phyloP scores from a whole-genome alignment of 441 rosid species.

The Bruguiera hainesii region DNA sequence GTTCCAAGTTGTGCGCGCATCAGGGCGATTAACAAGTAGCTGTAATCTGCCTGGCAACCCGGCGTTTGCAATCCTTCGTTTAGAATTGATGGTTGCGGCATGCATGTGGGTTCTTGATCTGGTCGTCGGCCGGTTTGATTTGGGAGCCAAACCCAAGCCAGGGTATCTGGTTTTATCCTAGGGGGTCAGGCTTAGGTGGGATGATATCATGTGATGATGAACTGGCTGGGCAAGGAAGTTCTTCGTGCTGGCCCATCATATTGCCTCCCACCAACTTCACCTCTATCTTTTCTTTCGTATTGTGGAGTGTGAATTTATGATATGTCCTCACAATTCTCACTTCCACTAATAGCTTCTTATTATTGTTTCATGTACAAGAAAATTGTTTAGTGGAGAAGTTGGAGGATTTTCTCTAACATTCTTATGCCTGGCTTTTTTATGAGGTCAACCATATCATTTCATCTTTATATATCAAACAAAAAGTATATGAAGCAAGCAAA shows the following conservation, averaged over 20 bases:
- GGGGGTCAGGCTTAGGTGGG: neutral
- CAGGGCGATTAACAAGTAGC: too few relatives aligned
- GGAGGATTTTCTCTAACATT: neutral
- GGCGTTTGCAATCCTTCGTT: too few relatives aligned
- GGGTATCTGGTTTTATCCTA: too few relatives aligned
- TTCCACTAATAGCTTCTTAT: neutral
- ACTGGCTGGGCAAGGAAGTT: neutral
- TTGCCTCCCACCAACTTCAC: conserved; percentile 16
- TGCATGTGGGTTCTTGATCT: too few relatives aligned
- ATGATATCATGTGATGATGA: neutral
- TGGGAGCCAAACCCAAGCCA: too few relatives aligned
- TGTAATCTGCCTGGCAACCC: too few relatives aligned
- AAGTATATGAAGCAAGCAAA: neutral
- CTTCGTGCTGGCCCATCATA: conserved; percentile 6
- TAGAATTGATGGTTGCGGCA: too few relatives aligned
- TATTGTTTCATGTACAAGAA: neutral
- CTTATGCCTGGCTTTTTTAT: neutral
- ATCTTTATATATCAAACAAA: neutral
- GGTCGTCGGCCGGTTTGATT: too few relatives aligned
- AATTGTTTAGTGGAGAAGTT: neutral
- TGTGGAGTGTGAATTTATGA: neutral
- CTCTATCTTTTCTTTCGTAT: neutral
- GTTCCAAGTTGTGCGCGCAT: too few relatives aligned
- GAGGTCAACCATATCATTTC: neutral
- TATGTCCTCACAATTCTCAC: neutral